Conservation (phyloP, 78 protist species). For the Creolimax fragrantissima region DNA sequence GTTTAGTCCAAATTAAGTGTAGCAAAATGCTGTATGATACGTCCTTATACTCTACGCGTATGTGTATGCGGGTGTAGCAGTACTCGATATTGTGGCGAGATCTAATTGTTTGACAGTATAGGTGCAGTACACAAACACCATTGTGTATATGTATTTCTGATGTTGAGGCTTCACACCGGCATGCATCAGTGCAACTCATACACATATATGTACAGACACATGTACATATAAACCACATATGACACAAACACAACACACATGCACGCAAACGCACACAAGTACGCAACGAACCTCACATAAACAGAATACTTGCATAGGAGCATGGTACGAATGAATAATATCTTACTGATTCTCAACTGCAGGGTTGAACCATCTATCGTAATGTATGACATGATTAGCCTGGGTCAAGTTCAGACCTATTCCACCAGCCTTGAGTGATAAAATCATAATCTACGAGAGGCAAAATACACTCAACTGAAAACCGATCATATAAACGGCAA, state of each 20-base stretch:
- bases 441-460: background rate
- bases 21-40: background rate
- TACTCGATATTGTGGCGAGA: no score
- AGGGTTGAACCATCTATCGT: background rate
- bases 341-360: background rate
- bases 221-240: background rate
- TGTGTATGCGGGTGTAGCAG: no score
- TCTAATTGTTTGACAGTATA: no score
- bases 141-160: background rate
- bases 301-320: no score
- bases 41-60: no score
- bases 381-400: background rate
- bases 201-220: no score
- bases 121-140: no score
- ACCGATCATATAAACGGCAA: no score
- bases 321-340: no score
- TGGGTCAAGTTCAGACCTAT: background rate
- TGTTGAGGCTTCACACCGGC: background rate
- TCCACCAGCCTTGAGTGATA: conserved; percentile 5
- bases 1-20: background rate
- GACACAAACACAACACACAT: background rate
- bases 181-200: no score
- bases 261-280: background rate
- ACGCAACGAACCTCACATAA: no score
- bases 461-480: no score